Base-by-base conservation (phyloP, 768 basidiomycete genomes). In the Mycena vitilis region DNA sequence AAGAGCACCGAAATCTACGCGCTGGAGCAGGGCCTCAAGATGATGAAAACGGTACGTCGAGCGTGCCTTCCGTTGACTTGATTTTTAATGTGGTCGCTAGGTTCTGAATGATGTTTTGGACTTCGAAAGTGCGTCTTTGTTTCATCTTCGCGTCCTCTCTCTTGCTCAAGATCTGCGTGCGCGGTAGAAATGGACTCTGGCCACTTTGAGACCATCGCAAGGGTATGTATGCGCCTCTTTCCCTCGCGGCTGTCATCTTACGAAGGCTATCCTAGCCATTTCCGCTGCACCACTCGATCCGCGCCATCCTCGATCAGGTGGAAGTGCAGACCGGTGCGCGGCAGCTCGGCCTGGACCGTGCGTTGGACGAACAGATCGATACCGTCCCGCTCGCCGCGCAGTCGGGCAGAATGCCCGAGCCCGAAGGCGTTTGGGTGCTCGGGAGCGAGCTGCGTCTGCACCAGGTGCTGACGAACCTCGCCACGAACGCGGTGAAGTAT, bases 1-100 rank as follows among this genome's bases (percentile, higher is more conserved):
- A 70, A 72, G 65, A 75, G 76, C 30, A 79, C 85, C 67, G 84
- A 86, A 78, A 79, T 85, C 34, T 76, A 81, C 37, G 86, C 82
- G 20, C 70, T 83, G 45, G 78, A 81, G 60, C 77, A 76, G 2
- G 76, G 76, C 44, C 63, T 83, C 20, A 76, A 73, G 52, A 81
- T 80, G 77, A 82, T 83, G 84, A 75, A 74, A 58, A 71, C 71
- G 68, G 74, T 52, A 9, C 23, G 54, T 49, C 20, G 11, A 2
- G 8, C 22, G 10, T 9, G 20, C 47, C 25, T 68, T 30, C 10
- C 25, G 4, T 18, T 18, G 18, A 9, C n/a, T n/a, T 56, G 38
- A 12, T 56, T 45, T 44, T 47, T 20, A 45, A 42, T 30, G 40
- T 25, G 3, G 22, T 36, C 23, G 69, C 12, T 78, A 84, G 72